Percentiles rank a stretch among this genome's conserved stretches.
These are phyloP conservation scores for Hamamelis virginiana DNA, from an alignment of 164 flowering plant species.

Conservation along the genomic window DNA sequence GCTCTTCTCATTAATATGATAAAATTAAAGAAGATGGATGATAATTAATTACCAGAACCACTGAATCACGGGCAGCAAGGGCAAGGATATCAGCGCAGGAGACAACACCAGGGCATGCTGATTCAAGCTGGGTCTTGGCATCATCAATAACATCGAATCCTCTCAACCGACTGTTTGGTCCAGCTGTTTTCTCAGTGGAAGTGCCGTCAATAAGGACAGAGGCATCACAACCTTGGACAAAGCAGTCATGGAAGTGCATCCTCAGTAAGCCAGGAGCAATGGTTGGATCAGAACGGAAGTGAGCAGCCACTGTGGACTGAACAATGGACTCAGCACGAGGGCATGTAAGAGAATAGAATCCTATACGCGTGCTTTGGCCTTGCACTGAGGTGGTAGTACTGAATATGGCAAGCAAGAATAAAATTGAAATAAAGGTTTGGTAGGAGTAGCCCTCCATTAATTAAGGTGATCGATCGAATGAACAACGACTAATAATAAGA, in stretches of 20 bases:
- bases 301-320: constrained; percentile 29
- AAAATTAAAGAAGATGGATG: no score
- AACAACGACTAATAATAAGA: no score
- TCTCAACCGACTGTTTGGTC: constrained; percentile 35
- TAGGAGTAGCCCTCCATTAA: no score
- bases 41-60: constrained; percentile 50
- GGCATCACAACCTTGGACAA: constrained; percentile 69
- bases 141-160: constrained; percentile 62
- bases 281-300: constrained; percentile 28
- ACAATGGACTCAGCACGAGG: constrained; percentile 52
- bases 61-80: constrained; percentile 67
- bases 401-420: constrained; percentile 2
- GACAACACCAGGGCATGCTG: constrained; percentile 63
- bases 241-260: constrained; percentile 76
- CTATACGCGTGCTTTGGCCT: constrained; percentile 43
- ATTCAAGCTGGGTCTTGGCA: constrained; percentile 57
- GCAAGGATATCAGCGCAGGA: constrained; percentile 77
- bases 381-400: constrained; percentile 4
- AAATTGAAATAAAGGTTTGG: no score
- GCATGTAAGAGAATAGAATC: constrained; percentile 47
- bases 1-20: no score
- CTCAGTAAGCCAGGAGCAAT: constrained; percentile 59
- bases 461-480: no score
- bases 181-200: constrained; percentile 46
- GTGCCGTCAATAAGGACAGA: constrained; percentile 55